Evolutionary conservation across 2,329 filamentous ascomycete genomes (phyloP), one percentile per base, ranked within the genome.

Genomic region (Penicillium sp.): DNA sequence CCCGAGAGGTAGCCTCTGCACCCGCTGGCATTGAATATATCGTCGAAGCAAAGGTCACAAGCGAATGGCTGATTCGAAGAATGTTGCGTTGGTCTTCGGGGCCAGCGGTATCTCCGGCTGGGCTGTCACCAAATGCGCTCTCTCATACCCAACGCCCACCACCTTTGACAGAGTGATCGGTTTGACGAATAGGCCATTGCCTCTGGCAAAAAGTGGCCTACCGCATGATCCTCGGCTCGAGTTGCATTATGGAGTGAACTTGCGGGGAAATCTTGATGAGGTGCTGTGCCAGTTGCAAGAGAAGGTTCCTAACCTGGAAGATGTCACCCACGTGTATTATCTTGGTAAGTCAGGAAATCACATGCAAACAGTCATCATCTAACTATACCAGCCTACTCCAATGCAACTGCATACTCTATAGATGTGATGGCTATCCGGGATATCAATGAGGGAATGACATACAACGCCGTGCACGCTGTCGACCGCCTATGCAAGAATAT

Each of bases 281-380:
- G 63, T 76, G 13, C 67, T 72, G 18, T 65, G 65, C 7, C 69
- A 70, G 42, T 59, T 76, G 43, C 69, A 71, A 55, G 66, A 62
- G 9, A 72, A 66, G 47, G 65, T 78, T 9, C 68, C 72, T 26
- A 66, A 70, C 37, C 66, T 78, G 14, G 65, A 68, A 14, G 66
- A 72, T 26, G 68, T 78, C 20, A 78, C 75, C 1, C 76, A 79
- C 58, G 71, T 79, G 10, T 79, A 76, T 59, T 79, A 77, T 58
- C 72, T 72, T 39, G 74, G 73, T 75, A 57, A 32, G 66, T 35
- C 11, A 20, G 42, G 3, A 5, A 20, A 24, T 16, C 37, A 5
- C 8, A 6, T 8, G 32, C 18, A 10, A 20, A 18, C 26, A 37
- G 22, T 9, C 14, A 24, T 49, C 20, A 14, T 40, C 39, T 59